phyloP scores from a whole-genome alignment of 2,329 filamentous ascomycete genomes.

The Botryosphaeria dothidea region DNA sequence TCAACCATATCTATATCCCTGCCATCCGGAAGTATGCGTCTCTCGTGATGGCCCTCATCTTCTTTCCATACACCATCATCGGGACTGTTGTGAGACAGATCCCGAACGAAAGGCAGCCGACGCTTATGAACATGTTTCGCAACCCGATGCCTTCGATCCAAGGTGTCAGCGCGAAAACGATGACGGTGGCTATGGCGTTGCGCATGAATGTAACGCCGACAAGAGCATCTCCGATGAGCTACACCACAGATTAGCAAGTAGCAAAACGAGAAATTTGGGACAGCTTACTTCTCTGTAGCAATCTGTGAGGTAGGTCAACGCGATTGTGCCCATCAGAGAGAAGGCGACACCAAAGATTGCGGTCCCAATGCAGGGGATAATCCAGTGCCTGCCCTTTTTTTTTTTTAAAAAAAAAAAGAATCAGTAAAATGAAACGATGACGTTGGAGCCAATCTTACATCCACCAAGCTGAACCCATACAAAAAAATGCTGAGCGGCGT shows the following conservation, averaged over 20 bases:
- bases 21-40: not conserved
- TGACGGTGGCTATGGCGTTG: conserved; percentile 45
- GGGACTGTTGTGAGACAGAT: conserved; percentile 27
- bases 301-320: conserved; percentile 43
- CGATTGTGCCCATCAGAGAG: conserved; percentile 26
- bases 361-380: conserved; percentile 36
- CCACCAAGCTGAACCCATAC: conserved; percentile 37
- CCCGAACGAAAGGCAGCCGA: conserved; percentile 33
- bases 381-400: conserved; percentile 29
- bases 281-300: conserved; percentile 27
- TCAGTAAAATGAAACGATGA: conserved; percentile 27
- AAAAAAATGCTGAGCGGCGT: conserved; percentile 41
- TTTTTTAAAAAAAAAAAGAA: not conserved
- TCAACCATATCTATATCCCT: not conserved
- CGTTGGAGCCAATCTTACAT: conserved; percentile 18
- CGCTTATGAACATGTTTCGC: conserved; percentile 42
- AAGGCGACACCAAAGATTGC: conserved; percentile 40
- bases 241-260: not conserved
- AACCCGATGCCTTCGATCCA: conserved; percentile 45
- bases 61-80: not conserved
- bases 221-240: conserved; percentile 51
- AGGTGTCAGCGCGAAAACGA: conserved; percentile 48
- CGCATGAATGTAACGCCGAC: conserved; percentile 48
- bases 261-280: not conserved
- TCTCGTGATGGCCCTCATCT: not conserved